phyloP scores from a whole-genome alignment of 2,329 filamentous ascomycete genomes.

The Daldinia sp. region DNA sequence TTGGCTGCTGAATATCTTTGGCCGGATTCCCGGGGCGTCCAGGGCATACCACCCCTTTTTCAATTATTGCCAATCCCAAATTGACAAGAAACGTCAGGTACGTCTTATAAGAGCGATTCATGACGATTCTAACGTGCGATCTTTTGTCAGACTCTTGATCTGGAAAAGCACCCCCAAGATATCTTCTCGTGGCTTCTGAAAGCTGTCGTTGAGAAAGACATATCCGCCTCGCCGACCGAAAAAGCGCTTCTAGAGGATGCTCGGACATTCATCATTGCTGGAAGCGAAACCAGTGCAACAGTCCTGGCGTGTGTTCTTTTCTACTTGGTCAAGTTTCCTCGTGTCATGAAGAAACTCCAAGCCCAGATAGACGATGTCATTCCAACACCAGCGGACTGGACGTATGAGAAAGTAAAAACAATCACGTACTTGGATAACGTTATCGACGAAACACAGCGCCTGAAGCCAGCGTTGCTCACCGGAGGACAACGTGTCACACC shows the following conservation, averaged over 20 bases:
- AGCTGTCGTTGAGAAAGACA: conserved; percentile 49
- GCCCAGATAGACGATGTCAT: conserved; percentile 43
- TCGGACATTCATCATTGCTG: conserved; percentile 47
- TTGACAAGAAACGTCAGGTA: conserved; percentile 47
- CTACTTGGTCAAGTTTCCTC: conserved; percentile 46
- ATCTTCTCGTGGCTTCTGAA: conserved; percentile 53
- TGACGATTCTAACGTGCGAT: background rate
- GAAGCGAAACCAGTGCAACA: conserved; percentile 49
- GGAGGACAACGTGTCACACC: conserved; percentile 51
- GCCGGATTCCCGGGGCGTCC: conserved; percentile 44
- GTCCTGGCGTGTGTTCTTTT: conserved; percentile 45
- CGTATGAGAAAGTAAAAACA: conserved; percentile 42
- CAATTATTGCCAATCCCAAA: conserved; percentile 41
- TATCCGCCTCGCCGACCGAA: conserved; percentile 45
- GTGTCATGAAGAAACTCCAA: conserved; percentile 45
- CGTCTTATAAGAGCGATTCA: background rate
- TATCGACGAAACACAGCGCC: conserved; percentile 43
- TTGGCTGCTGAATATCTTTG: conserved; percentile 47
- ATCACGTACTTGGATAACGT: conserved; percentile 48
- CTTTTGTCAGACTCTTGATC: conserved; percentile 36
- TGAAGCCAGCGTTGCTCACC: conserved; percentile 50
- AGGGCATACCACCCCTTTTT: conserved; percentile 45
- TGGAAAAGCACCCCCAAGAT: conserved; percentile 46
- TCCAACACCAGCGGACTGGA: conserved; percentile 42
- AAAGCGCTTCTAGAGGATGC: conserved; percentile 47